These are phyloP conservation scores for Colletotrichum graminicola DNA, from an alignment of 2,329 filamentous ascomycete species.

Conservation along the genomic window DNA sequence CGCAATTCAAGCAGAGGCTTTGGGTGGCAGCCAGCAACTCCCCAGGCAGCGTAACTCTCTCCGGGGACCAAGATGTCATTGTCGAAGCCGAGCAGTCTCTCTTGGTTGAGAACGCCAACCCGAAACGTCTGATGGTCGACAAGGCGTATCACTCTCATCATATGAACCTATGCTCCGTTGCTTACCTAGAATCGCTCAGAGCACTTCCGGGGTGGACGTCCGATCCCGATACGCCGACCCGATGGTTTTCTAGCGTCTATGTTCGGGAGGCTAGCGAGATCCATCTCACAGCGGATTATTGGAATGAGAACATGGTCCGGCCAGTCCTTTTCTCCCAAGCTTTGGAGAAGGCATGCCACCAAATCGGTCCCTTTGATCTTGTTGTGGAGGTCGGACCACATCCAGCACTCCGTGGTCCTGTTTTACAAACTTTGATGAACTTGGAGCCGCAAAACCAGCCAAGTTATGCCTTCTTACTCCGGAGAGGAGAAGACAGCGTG, in stretches of 20 bases:
- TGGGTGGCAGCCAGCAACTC: background rate
- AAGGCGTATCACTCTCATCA: constrained; percentile 50
- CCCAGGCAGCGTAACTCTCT: background rate
- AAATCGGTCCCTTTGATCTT: background rate
- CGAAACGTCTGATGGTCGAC: constrained; percentile 46
- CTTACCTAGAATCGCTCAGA: constrained; percentile 4
- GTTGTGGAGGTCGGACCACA: background rate
- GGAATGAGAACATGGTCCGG: background rate
- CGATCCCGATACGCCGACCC: background rate
- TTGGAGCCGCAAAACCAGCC: background rate
- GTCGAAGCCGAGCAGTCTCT: background rate
- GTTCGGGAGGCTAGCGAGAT: background rate
- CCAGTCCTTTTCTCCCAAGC: background rate
- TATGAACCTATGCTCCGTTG: constrained; percentile 38
- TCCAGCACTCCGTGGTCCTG: background rate
- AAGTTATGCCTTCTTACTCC: background rate
- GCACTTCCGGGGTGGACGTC: background rate
- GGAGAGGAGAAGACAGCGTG: constrained; percentile 42
- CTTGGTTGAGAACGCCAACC: constrained; percentile 33
- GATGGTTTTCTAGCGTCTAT: background rate
- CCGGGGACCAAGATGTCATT: background rate
- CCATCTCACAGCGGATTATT: background rate
- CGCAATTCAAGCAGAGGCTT: background rate
- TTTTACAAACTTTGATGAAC: background rate
- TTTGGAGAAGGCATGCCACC: background rate